These are phyloP conservation scores for Colletotrichum limetticola DNA, from an alignment of 2,329 filamentous ascomycete species.

Conservation along the genomic window DNA sequence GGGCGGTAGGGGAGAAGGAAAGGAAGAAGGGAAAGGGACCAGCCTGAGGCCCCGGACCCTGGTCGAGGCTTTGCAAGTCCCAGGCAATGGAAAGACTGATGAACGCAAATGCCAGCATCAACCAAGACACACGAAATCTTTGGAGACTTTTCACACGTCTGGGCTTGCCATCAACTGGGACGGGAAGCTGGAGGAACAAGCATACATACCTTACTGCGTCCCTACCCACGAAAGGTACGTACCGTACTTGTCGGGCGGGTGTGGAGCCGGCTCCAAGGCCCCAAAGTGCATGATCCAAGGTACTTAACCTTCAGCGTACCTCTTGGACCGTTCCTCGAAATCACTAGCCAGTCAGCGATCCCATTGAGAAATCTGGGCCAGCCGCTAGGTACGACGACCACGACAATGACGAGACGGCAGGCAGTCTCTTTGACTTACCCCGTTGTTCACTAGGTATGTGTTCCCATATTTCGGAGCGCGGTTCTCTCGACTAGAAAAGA, in stretches of 20 bases:
- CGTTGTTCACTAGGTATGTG: background rate
- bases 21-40: slow-evolving; percentile 1
- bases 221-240: slow-evolving; percentile 14
- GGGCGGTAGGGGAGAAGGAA: background rate
- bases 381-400: background rate
- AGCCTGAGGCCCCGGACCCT: slow-evolving; percentile 25
- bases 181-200: slow-evolving; percentile 20
- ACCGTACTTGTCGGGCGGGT: slow-evolving; percentile 23
- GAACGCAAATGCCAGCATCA: slow-evolving; percentile 28
- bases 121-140: slow-evolving; percentile 25
- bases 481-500: background rate
- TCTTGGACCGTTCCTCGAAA: slow-evolving; percentile 27
- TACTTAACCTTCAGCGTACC: slow-evolving; percentile 34
- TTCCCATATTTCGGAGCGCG: background rate
- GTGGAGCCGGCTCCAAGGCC: slow-evolving; percentile 21
- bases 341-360: slow-evolving; percentile 6
- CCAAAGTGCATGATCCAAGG: slow-evolving; percentile 32
- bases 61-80: slow-evolving; percentile 17
- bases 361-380: background rate
- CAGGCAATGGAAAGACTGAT: slow-evolving; percentile 13
- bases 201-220: background rate
- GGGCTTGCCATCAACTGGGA: slow-evolving; percentile 15
- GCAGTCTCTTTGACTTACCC: background rate
- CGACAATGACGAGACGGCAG: background rate
- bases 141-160: slow-evolving; percentile 3